phyloP scores from a whole-genome alignment of 1,284 basidiomycete species.

The Exsudoporus floridanus region DNA sequence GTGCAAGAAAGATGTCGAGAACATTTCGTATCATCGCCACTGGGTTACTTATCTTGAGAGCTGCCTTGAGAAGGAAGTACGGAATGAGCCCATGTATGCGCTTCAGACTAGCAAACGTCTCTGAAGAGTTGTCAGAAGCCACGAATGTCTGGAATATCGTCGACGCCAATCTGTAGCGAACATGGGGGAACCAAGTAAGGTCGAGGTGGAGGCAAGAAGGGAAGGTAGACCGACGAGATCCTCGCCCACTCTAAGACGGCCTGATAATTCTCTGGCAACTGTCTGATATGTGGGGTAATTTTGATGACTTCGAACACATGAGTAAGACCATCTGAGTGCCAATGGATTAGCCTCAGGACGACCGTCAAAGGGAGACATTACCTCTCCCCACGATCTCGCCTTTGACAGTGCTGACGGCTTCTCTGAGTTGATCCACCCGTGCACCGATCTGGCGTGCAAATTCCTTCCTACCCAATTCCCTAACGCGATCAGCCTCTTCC shows the following conservation, averaged over 20 bases:
- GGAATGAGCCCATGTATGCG: constrained; percentile 96
- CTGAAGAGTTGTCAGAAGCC: constrained; percentile 90
- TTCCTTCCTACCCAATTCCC: constrained; percentile 83
- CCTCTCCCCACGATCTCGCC: constrained; percentile 87
- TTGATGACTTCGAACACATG: constrained; percentile 89
- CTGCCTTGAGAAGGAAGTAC: constrained; percentile 93
- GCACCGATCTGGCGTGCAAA: constrained; percentile 88
- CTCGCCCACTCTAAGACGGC: constrained; percentile 95
- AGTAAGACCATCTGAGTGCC: constrained; percentile 73
- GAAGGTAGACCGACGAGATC: constrained; percentile 73
- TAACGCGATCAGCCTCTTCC: constrained; percentile 86
- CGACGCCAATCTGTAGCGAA: constrained; percentile 69
- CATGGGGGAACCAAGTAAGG: constrained; percentile 8
- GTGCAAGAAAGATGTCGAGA: constrained; percentile 95
- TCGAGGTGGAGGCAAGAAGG: constrained; percentile 9
- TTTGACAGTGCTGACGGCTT: constrained; percentile 85
- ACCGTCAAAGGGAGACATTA: constrained; percentile 28
- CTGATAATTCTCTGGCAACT: constrained; percentile 83
- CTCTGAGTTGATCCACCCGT: constrained; percentile 85
- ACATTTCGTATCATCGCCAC: constrained; percentile 92
- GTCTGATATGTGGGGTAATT: constrained; percentile 72
- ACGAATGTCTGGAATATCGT: constrained; percentile 95
- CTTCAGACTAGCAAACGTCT: constrained; percentile 86
- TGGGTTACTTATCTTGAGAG: constrained; percentile 92
- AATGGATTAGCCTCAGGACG: constrained; percentile 7